Evolutionary conservation across 768 basidiomycete species (phyloP), one percentile per base, ranked within the genome.

Genomic region (Termitomyces sp.): DNA sequence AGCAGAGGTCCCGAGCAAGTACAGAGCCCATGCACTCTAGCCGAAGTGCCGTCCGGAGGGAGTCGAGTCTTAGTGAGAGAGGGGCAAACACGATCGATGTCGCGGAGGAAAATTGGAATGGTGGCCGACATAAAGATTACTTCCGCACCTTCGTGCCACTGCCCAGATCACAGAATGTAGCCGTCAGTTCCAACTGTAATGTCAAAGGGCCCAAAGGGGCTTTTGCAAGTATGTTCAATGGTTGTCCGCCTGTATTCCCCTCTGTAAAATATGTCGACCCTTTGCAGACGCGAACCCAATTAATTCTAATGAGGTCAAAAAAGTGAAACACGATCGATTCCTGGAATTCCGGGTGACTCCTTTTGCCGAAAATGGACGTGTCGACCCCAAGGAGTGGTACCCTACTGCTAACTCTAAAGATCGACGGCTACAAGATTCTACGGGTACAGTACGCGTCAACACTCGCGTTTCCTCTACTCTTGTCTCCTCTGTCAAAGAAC

Each of bases 241-340:
- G 6, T 18, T 39, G 52, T 46, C n/a, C 40, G 15, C 45, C 52
- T 24, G 7, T n/a, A 9, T 15, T 44, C 39, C 18, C 18, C 49
- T 16, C 57, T 48, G 22, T 55, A 32, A 42, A 35, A 20, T 51
- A 16, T 45, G 42, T 35, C 48, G 35, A 48, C 60, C 35, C 36
- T 55, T 24, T 24, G 35, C 20, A 54, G 38, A 36, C 52, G 22
- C 52, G 36, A 18, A 32, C 3, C 28, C 36, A 38, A 54, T 51
- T 36, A 65, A 65, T 61, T 64, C 55, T 64, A 50, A 56, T 50
- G 55, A 57, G 55, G 11, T 59, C 60, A 56, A 63, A 68, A 69
- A 54, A 68, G 63, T 79, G 79, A 82, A 79, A 81, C 80, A 79
- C 78, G 79, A 81, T 82, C 81, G 78, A 74, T 67, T 57, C 69